Evolutionary conservation across 1,139 yeast species (phyloP), one percentile per base, ranked within the genome.

Genomic region (Geotrichum klebahnii): DNA sequence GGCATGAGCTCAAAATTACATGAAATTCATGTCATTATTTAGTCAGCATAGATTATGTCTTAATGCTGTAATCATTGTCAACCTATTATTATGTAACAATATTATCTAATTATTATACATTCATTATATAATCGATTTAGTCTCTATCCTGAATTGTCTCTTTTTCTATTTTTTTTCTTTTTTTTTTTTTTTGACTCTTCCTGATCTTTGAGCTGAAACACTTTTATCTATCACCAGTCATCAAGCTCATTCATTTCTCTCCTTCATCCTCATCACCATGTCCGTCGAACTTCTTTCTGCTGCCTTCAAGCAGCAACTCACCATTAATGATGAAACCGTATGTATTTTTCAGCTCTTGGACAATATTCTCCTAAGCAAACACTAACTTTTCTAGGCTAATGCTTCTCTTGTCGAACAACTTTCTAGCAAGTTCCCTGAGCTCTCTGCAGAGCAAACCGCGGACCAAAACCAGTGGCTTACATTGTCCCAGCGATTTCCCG

Each of bases 391-490:
- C 43, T 20, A 47, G 51, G 17, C 42, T 43, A 63, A 65, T 44
- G 57, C 59, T 16, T 47, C 55, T 2, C 52, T 62, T 19, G 52
- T 54, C 31, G 46, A 57, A 32, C 48, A 57, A 34, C 50, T 60
- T 20, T 52, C 50, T 34, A 52, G 55, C 24, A 45, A 54, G 35
- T 52, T 52, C 46, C 58, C 64, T 12, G 54, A 57, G 22, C 62
- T 66, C 39, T 51, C 59, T 20, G 64, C 63, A 31, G 56, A 65
- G 44, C 81, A 79, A 70, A 73, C 76, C 59, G 96, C 96, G n/a
- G 76, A 84, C 59, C 76, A 79, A 57, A 77, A 87, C 38, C 97
- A 90, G 71, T 87, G 92, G 83, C 75, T 76, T 55, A 82, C 95
- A 9, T 76, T 88, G 53, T 75, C 90, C 23, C 68, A 70, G 55